These are phyloP conservation scores for Bolboschoenus planiculmis DNA, from an alignment of 176 grass and related monocot species.

Conservation along the genomic window DNA sequence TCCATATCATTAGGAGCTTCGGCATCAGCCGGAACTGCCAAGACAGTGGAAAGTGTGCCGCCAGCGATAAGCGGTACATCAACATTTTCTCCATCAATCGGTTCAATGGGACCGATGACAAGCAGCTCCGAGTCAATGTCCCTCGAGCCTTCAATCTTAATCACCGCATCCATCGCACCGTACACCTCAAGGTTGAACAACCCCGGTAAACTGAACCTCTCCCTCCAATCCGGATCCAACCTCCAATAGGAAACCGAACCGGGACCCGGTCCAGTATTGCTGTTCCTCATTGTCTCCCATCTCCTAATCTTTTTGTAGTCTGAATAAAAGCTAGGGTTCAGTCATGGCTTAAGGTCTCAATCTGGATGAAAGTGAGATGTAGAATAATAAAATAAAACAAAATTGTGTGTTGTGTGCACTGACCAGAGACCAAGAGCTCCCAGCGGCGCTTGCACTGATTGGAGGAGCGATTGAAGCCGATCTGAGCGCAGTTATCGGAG, in stretches of 20 bases:
- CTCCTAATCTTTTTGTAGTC: conserved; percentile 41
- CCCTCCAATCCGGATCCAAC: conserved; percentile 34
- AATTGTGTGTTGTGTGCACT: not conserved
- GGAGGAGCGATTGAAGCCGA: conserved; percentile 36
- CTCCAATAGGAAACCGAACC: conserved; percentile 42
- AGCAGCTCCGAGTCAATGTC: conserved; percentile 21
- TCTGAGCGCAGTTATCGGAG: conserved; percentile 56
- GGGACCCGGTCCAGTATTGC: not conserved
- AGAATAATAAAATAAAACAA: no score
- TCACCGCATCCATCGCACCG: conserved; percentile 53
- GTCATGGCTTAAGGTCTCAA: no score
- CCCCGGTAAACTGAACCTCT: conserved; percentile 42
- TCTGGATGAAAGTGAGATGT: no score
- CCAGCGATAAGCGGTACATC: conserved; percentile 20
- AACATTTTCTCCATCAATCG: conserved; percentile 17
- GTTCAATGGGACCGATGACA: conserved; percentile 9
- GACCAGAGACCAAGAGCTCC: conserved; percentile 53
- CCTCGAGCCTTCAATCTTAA: conserved; percentile 52
- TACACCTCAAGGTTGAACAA: conserved; percentile 59
- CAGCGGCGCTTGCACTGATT: conserved; percentile 56
- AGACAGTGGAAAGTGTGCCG: not conserved
- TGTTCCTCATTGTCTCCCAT: conserved; percentile 40
- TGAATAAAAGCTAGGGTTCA: not conserved
- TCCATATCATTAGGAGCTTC: not conserved
- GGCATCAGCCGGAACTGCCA: not conserved